phyloP scores from a whole-genome alignment of 139 green algal genomes.

The Chlorella sp. region DNA sequence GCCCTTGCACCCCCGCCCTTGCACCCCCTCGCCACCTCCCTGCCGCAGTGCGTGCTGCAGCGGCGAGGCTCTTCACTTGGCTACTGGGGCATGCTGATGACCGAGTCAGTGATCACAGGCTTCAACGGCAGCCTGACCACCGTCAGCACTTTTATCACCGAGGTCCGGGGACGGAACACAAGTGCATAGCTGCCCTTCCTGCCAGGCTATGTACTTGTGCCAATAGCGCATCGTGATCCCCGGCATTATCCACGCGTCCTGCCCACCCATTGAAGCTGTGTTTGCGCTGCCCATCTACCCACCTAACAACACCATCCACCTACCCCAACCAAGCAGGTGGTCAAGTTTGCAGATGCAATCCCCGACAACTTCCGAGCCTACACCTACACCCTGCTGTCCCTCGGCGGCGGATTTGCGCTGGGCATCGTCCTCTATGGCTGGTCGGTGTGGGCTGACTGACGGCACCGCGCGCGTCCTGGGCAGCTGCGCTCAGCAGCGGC shows the following conservation, averaged over 20 bases:
- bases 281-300: too few relatives aligned
- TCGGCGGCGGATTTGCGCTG: slow-evolving; percentile 27
- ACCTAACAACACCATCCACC: too few relatives aligned
- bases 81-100: slow-evolving; percentile 46
- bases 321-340: too few relatives aligned
- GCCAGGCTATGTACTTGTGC: too few relatives aligned
- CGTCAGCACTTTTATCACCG: slow-evolving; percentile 84
- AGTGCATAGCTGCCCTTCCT: background rate
- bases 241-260: too few relatives aligned
- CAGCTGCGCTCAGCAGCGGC: too few relatives aligned
- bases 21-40: too few relatives aligned
- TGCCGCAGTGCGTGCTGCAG: slow-evolving; percentile 25
- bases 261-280: too few relatives aligned
- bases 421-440: slow-evolving; percentile 52
- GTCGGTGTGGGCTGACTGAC: slow-evolving; percentile 37
- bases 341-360: slow-evolving; percentile 40
- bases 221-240: too few relatives aligned
- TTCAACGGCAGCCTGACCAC: slow-evolving; percentile 80
- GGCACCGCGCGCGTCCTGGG: too few relatives aligned
- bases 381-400: slow-evolving; percentile 42
- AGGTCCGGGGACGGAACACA: slow-evolving; percentile 75
- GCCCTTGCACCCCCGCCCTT: too few relatives aligned
- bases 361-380: slow-evolving; percentile 55
- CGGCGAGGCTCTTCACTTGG: background rate
- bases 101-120: slow-evolving; percentile 55